Conservation (phyloP, 768 basidiomycete species). For the Naematelia aurantialba region DNA sequence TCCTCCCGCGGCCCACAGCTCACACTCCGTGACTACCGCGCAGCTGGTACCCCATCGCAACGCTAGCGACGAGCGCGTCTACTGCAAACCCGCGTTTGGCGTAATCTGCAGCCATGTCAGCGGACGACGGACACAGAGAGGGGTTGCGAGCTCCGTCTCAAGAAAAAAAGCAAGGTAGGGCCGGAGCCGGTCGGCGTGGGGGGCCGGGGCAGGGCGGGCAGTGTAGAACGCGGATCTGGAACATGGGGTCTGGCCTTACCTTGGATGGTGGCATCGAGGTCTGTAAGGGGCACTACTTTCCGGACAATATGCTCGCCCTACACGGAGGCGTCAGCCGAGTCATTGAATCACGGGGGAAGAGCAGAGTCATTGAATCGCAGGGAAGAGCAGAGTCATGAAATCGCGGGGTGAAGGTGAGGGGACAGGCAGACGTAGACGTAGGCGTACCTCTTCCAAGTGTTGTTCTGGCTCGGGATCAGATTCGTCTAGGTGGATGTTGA, state of each 20-base stretch:
- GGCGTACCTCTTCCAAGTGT: constrained; percentile 59
- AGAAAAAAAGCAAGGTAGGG: too few species aligned
- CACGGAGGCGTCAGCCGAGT: constrained; percentile 8
- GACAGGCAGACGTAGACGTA: neutral
- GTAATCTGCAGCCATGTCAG: constrained; percentile 49
- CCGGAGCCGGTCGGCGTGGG: too few species aligned
- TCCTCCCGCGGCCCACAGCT: too few species aligned
- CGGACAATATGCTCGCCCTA: constrained; percentile 78
- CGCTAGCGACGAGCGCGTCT: constrained; percentile 73
- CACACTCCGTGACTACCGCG: neutral
- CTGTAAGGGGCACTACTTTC: constrained; percentile 64
- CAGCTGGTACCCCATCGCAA: constrained; percentile 62
- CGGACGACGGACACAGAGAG: too few species aligned
- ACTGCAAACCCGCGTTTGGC: constrained; percentile 56
- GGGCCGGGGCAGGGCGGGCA: too few species aligned
- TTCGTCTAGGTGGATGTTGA: constrained; percentile 62
- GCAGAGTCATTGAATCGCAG: neutral
- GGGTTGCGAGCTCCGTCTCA: too few species aligned
- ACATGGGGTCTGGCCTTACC: constrained; percentile 54
- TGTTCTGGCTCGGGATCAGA: constrained; percentile 58
- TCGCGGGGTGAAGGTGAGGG: neutral
- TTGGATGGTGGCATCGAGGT: constrained; percentile 63
- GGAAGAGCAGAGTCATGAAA: constrained; percentile 6
- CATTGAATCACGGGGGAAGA: neutral
- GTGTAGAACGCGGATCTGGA: neutral